phyloP scores from a whole-genome alignment of 352 stramenopile genomes.

The Sclerospora graminicola region DNA sequence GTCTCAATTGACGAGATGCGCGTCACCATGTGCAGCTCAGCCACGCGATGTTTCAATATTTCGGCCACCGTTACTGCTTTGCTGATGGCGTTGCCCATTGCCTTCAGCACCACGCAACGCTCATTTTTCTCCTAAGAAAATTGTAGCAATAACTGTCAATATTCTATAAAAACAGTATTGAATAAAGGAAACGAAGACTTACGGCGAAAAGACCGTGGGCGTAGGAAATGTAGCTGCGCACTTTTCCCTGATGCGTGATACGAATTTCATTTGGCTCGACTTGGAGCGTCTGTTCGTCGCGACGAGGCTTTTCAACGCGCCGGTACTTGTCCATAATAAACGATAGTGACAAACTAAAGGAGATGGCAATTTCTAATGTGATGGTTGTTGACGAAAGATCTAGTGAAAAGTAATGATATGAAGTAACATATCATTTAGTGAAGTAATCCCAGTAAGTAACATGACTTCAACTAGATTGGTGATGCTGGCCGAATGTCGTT shows the following conservation, averaged over 20 bases:
- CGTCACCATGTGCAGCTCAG: conserved; percentile 64
- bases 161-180: background rate
- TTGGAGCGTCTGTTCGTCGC: conserved; percentile 28
- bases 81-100: conserved; percentile 77
- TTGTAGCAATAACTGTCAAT: background rate
- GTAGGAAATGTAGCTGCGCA: conserved; percentile 76
- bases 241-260: conserved; percentile 75
- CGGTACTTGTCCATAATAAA: conserved; percentile 76
- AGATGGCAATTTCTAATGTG: conserved; percentile 8
- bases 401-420: conserved; percentile 14
- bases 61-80: conserved; percentile 81
- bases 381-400: conserved; percentile 26
- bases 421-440: conserved; percentile 8
- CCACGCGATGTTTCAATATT: conserved; percentile 72
- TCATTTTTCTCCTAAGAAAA: conserved; percentile 52
- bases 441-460: conserved; percentile 21
- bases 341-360: background rate
- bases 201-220: conserved; percentile 62
- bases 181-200: conserved; percentile 8
- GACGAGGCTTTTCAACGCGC: conserved; percentile 53
- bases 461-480: background rate
- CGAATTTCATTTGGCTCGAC: conserved; percentile 69
- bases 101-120: conserved; percentile 54
- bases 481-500: background rate
- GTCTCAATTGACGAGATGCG: conserved; percentile 74